Evolutionary conservation across 163 green algal species (phyloP), one percentile per base, ranked within the genome.

Genomic region (Coccomyxa subellipsoidea): DNA sequence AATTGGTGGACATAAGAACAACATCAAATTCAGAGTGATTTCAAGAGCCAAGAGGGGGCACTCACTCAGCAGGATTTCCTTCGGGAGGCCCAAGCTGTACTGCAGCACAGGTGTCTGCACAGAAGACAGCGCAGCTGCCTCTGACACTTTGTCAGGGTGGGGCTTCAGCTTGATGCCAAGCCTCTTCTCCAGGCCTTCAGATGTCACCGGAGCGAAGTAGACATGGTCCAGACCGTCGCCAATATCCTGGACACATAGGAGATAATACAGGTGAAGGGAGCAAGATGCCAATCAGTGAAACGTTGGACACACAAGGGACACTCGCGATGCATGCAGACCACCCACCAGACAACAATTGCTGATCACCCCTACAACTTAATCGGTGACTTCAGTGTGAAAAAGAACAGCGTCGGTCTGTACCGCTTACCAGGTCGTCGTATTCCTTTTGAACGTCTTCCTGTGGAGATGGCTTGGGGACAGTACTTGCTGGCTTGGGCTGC

Each of bases 61-160:
- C 88, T 88, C 69, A 89, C 88, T 86, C 37, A 80, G 40, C 31
- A 92, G 40, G 9, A 92, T 54, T 32, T 88, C 54, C 8, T 66
- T n/a, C 15, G 89, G 89, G 32, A 92, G 81, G 27, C 79, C 77
- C 34, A 89, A 34, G 4, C 79, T 86, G 80, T 92, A 90, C 12
- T 54, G 21, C 7, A 53, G 34, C 1, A 79, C 29, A 27, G 89
- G 89, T 8, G 82, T 38, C 3, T 38, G 59, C 36, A 92, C 86
- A 21, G 69, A 83, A 10, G 80, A 78, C 3, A 91, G 81, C 9
- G 85, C 78, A 18, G 54, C 81, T 31, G 84, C 84, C 78, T 92
- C 87, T 38, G 84, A 82, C 38, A 85, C 86, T 15, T 83, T 83
- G 78, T 90, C 86, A 7, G 87, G 87, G 82, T 92, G 88, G 0